These are phyloP conservation scores for Chlorella sp. DNA, from an alignment of 139 green algal genomes.

Conservation along the genomic window DNA sequence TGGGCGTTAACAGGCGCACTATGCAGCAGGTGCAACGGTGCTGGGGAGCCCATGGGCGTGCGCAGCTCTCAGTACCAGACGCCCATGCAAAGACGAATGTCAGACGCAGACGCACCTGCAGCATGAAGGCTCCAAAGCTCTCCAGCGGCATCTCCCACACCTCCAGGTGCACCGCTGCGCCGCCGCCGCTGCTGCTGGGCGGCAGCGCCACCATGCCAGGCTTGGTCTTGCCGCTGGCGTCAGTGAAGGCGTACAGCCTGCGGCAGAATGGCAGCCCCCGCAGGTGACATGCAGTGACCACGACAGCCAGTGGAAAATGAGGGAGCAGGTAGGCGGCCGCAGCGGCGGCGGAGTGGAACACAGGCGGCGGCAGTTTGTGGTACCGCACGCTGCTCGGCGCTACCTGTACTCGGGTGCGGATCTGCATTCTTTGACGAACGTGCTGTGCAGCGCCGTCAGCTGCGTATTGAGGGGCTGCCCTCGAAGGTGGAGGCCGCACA, in stretches of 20 bases:
- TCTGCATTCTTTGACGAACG: conserved; percentile 50
- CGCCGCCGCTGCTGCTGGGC: conserved; percentile 9
- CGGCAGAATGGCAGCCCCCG: background rate
- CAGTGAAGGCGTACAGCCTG: conserved; percentile 49
- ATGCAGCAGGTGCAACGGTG: too few species aligned
- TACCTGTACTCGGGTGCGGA: conserved; percentile 65
- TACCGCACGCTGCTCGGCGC: background rate
- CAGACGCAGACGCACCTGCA: background rate
- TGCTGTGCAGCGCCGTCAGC: conserved; percentile 55
- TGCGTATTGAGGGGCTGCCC: conserved; percentile 69
- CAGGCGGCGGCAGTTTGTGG: too few species aligned
- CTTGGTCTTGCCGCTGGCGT: conserved; percentile 42
- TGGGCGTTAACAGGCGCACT: background rate
- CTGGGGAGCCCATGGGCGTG: too few species aligned
- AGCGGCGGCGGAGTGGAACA: background rate
- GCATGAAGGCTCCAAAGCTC: conserved; percentile 57
- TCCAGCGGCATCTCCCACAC: conserved; percentile 73
- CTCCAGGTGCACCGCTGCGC: conserved; percentile 59
- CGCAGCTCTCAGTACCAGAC: too few species aligned
- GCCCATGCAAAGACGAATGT: too few species aligned
- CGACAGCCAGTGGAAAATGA: too few species aligned
- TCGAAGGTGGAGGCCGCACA: conserved; percentile 60
- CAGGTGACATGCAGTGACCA: too few species aligned
- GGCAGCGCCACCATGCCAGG: conserved; percentile 40
- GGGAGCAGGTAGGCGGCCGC: background rate